A percentile compares a stretch with the other conserved stretches of the same genome.
Evolutionary conservation across 306 rosid genomes (phyloP).

Genomic region (Lathyrus sativus): DNA sequence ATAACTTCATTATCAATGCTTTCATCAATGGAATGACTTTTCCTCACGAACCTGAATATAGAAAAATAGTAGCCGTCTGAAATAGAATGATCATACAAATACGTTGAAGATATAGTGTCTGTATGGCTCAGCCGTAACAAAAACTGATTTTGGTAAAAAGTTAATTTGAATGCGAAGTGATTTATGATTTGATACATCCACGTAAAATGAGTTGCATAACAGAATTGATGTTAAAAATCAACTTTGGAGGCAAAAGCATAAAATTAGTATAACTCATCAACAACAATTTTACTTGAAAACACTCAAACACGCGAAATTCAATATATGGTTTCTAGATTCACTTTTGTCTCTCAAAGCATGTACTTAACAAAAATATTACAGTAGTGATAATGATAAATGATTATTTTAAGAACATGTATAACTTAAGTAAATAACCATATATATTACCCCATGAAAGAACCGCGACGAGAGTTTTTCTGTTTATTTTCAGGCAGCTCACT

Average conservation of each 20-base stretch:
- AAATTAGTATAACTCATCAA: too few species aligned
- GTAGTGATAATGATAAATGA: not conserved
- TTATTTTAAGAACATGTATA: not conserved
- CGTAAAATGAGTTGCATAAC: not conserved
- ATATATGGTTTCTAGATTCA: too few species aligned
- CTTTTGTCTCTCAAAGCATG: not conserved
- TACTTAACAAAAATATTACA: not conserved
- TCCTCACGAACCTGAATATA: slow-evolving; percentile 57
- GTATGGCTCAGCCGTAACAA: not conserved
- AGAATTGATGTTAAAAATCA: too few species aligned
- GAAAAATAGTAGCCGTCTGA: not conserved
- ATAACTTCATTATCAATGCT: slow-evolving; percentile 42
- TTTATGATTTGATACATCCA: not conserved
- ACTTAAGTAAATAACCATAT: slow-evolving; percentile 20
- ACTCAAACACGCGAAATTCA: too few species aligned
- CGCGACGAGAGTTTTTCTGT: slow-evolving; percentile 59
- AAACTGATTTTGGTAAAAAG: not conserved
- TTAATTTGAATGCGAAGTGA: not conserved
- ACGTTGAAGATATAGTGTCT: slow-evolving; percentile 2
- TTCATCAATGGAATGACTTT: slow-evolving; percentile 54
- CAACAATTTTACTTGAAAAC: too few species aligned
- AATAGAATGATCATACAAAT: slow-evolving; percentile 4
- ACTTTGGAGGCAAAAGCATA: too few species aligned
- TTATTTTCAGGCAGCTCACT: slow-evolving; percentile 76
- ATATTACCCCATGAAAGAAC: slow-evolving; percentile 83